Evolutionary conservation across 768 basidiomycete genomes (phyloP), one percentile per base, ranked within the genome.

Genomic region (Lactifluus piperatus): DNA sequence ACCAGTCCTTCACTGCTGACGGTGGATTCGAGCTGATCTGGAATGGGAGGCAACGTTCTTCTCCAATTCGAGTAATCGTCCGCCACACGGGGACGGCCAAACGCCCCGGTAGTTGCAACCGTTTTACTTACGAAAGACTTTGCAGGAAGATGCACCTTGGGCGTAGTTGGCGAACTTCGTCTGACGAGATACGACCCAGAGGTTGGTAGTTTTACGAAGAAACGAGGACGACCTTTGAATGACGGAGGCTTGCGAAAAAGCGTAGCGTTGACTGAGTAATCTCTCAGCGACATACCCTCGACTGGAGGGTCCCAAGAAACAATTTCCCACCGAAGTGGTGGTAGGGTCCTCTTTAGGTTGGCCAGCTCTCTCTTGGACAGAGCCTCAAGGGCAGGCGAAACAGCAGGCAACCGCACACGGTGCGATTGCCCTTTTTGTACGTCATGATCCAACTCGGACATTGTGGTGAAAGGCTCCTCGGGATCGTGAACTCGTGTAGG

Each of bases 261-360:
- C 39, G 84, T 68, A 29, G 86, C 82, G 63, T 87, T 85, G 41
- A 88, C 57, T 20, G 81, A 81, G 47, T 85, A 74, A 57, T 85
- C 84, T 48, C 79, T 75, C 44, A 72, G 78, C 53, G 64, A 79
- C 81, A 85, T 85, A 49, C 80, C 83, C 56, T 80, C 79, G 14
- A 85, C 76, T 18, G 86, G 85, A 52, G 90, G 88, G 32, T 82
- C 80, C 71, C 85, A 88, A 3, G 86, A 84, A 29, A 86, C 73
- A 27, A 84, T 78, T 54, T 91, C 88, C 72, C 81, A 77, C 44
- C 84, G 80, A 29, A 79, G 66, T 27, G 71, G 74, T 32, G 52
- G 62, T 4, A 70, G 65, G 4, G 72, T 68, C 51, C 70, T 74
- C 53, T 71, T 77, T 60, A 79, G 77, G 32, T 74, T 62, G 37